Evolutionary conservation across 2,329 filamentous ascomycete genomes (phyloP).

Genomic region (Cercospora sp.): DNA sequence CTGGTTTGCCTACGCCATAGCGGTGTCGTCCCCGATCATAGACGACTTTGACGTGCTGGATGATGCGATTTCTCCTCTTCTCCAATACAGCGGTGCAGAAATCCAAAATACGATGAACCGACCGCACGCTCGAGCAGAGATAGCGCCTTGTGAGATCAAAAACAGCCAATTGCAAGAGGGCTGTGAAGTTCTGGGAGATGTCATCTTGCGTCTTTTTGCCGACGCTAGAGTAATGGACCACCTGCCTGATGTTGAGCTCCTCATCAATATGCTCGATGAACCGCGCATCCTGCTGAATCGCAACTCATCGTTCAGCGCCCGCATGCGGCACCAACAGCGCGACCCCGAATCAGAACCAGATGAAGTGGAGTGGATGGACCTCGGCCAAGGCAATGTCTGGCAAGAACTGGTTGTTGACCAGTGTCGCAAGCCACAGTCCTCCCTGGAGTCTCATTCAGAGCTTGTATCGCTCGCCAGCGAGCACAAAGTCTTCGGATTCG

Average conservation of each 20-base stretch:
- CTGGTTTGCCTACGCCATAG: conserved; percentile 48
- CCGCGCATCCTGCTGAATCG: conserved; percentile 44
- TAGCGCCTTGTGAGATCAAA: background rate
- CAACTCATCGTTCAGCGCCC: background rate
- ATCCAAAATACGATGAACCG: background rate
- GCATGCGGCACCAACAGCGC: background rate
- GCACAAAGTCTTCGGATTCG: background rate
- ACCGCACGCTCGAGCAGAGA: background rate
- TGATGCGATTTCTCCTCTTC: conserved; percentile 12
- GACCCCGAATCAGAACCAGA: background rate
- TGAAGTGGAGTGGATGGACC: background rate
- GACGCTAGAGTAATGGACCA: conserved; percentile 6
- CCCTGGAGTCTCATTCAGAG: background rate
- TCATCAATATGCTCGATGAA: conserved; percentile 54
- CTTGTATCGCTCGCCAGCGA: background rate
- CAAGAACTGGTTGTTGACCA: background rate
- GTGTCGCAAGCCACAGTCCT: background rate
- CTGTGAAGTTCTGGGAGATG: conserved; percentile 6
- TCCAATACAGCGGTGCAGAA: conserved; percentile 14
- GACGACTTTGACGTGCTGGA: conserved; percentile 47
- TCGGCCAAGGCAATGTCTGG: background rate
- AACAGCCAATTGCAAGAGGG: conserved; percentile 4
- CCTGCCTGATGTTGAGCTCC: conserved; percentile 46
- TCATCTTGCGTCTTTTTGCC: background rate
- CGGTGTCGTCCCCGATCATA: conserved; percentile 44